phyloP scores from a whole-genome alignment of 129 eudicot species.

The Arctium lappa region DNA sequence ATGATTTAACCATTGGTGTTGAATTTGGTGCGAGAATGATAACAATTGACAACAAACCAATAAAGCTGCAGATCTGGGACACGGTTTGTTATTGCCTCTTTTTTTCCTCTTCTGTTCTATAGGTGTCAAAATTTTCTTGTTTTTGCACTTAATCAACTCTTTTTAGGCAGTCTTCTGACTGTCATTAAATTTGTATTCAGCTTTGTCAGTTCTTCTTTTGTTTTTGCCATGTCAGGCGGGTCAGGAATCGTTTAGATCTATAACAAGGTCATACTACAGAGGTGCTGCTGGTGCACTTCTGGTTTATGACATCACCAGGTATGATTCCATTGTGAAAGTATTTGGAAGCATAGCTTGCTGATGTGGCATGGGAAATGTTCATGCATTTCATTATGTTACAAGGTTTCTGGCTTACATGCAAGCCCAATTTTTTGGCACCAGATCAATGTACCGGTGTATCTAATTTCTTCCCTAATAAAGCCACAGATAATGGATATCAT shows the following conservation, averaged over 20 bases:
- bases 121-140: background rate
- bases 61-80: slow-evolving; percentile 77
- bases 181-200: background rate
- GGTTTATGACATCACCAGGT: slow-evolving; percentile 86
- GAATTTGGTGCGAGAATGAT: slow-evolving; percentile 98
- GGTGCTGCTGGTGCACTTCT: slow-evolving; percentile 99
- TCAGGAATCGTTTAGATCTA: slow-evolving; percentile 93
- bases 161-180: background rate
- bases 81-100: slow-evolving; percentile 28
- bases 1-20: slow-evolving; percentile 90
- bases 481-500: background rate
- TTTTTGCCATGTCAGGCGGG: slow-evolving; percentile 64
- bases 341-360: background rate
- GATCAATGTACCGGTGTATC: background rate
- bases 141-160: background rate
- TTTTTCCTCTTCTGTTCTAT: background rate
- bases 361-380: background rate
- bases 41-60: slow-evolving; percentile 81
- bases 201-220: background rate
- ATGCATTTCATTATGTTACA: background rate
- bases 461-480: background rate
- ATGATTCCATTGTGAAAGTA: background rate
- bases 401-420: background rate
- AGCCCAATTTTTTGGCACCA: background rate
- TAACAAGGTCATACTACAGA: slow-evolving; percentile 91